Conservation (phyloP, 495 filamentous ascomycete genomes). For the Trichoderma reesei region DNA sequence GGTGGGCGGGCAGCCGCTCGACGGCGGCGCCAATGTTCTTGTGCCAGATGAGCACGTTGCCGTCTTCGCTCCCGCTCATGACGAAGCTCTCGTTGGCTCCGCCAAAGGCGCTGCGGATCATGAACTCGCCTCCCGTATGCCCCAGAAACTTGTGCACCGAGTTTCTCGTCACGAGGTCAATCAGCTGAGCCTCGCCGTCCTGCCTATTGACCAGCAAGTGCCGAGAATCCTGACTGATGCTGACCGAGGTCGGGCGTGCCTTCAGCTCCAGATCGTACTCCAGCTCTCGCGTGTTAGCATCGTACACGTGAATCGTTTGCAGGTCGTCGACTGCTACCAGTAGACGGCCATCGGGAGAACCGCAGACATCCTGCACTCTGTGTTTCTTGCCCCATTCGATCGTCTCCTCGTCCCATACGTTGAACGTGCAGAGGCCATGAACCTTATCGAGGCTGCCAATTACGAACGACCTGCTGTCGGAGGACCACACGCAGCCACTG, state of each 20-base stretch:
- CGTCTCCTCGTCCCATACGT: slow-evolving; percentile 40
- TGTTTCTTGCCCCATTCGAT: slow-evolving; percentile 57
- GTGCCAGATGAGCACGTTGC: slow-evolving; percentile 73
- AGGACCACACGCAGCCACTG: slow-evolving; percentile 76
- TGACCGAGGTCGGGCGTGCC: slow-evolving; percentile 62
- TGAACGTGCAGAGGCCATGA: slow-evolving; percentile 60
- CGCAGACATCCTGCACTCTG: slow-evolving; percentile 72
- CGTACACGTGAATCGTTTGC: slow-evolving; percentile 67
- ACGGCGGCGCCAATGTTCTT: slow-evolving; percentile 68
- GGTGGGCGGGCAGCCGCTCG: slow-evolving; percentile 66
- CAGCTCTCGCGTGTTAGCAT: slow-evolving; percentile 61
- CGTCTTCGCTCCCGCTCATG: slow-evolving; percentile 72
- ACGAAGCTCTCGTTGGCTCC: slow-evolving; percentile 88
- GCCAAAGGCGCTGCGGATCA: slow-evolving; percentile 77
- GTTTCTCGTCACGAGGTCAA: slow-evolving; percentile 65
- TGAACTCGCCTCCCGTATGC: slow-evolving; percentile 57
- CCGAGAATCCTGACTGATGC: slow-evolving; percentile 67
- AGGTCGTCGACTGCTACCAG: slow-evolving; percentile 69
- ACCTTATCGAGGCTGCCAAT: slow-evolving; percentile 66
- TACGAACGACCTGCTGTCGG: slow-evolving; percentile 68
- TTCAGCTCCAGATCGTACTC: slow-evolving; percentile 62
- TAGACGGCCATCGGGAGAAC: slow-evolving; percentile 68
- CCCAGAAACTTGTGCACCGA: slow-evolving; percentile 64
- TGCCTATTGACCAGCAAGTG: slow-evolving; percentile 75
- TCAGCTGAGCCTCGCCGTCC: slow-evolving; percentile 61